Evolutionary conservation across 2,329 filamentous ascomycete genomes (phyloP), one percentile per base, ranked within the genome.

Genomic region (Dissoconium aciculare): DNA sequence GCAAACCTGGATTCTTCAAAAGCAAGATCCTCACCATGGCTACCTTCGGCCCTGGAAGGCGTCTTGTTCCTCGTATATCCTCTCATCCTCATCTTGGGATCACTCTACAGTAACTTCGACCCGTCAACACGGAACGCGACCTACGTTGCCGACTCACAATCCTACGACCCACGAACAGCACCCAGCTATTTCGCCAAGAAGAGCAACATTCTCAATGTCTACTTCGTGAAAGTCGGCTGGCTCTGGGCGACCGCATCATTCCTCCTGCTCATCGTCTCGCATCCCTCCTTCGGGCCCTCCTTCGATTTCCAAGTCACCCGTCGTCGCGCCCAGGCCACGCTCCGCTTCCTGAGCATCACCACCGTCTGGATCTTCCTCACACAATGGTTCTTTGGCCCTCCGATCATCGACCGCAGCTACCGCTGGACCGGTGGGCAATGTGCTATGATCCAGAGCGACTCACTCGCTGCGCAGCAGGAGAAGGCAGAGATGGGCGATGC

Each of bases 141-240:
- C 2, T 83, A 82, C 62, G 70, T 74, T 40, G 54, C 63, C 2
- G 48, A 58, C 24, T 55, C 66, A 14, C 78, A 84, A 50, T 68
- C 77, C 9, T 77, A 81, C 56, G 56, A 63, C 3, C 65, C 55
- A 34, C 51, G 55, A 24, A 54, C 64, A 4, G 70, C 77, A 30
- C 80, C 80, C 2, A 77, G 69, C 52, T 98, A 95, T 63, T 98
- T 98, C 54, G 87, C 89, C 27, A 78, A 78, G 46, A 98, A 98
- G 59, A 69, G 74, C 54, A 98, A 98, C 59, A 46, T 94, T 31
- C 79, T 95, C 68, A 98, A 98, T 53, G 57, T 79, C 27, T 69
- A 84, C 47, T 98, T 95, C 51, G 89, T 98, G 49, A 98, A 98
- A 64, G 66, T 80, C 32, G 87, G 87, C 38, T 98, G 89, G 89